These are phyloP conservation scores for Petunia secreta DNA, from an alignment of 257 asterid genomes.

Conservation along the genomic window DNA sequence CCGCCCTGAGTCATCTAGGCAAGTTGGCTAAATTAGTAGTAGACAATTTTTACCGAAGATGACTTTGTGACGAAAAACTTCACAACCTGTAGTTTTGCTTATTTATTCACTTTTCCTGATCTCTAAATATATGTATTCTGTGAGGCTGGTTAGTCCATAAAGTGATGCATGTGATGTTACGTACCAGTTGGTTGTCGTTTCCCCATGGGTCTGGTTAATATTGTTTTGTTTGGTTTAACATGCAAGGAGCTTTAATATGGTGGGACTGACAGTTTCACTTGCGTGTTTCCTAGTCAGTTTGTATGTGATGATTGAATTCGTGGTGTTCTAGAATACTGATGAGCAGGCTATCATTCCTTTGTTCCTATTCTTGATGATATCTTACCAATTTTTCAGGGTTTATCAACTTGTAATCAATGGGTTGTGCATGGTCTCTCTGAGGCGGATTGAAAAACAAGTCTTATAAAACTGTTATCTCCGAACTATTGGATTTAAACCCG, in stretches of 20 bases:
- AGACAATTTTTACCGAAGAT: no score
- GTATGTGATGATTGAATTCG: background rate
- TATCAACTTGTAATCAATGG: conserved; percentile 41
- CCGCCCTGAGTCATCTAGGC: no score
- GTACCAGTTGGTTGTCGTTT: background rate
- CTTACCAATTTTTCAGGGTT: conserved; percentile 40
- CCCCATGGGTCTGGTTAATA: background rate
- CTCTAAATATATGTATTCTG: no score
- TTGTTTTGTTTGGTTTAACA: background rate
- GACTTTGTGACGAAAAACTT: no score
- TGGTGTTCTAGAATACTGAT: background rate
- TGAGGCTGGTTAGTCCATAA: no score
- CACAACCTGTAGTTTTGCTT: no score
- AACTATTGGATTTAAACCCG: conserved; percentile 46
- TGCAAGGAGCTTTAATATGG: background rate
- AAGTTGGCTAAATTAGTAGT: no score
- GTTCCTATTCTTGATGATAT: background rate
- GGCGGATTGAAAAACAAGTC: conserved; percentile 39
- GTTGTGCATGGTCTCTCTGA: conserved; percentile 44
- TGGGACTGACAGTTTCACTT: background rate
- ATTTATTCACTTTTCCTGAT: no score
- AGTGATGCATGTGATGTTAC: background rate
- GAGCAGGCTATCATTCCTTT: background rate
- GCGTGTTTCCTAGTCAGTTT: background rate
- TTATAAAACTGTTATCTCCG: conserved; percentile 37